Conservation (phyloP, 2,329 filamentous ascomycete species). For the Drechslerella dactyloides region DNA sequence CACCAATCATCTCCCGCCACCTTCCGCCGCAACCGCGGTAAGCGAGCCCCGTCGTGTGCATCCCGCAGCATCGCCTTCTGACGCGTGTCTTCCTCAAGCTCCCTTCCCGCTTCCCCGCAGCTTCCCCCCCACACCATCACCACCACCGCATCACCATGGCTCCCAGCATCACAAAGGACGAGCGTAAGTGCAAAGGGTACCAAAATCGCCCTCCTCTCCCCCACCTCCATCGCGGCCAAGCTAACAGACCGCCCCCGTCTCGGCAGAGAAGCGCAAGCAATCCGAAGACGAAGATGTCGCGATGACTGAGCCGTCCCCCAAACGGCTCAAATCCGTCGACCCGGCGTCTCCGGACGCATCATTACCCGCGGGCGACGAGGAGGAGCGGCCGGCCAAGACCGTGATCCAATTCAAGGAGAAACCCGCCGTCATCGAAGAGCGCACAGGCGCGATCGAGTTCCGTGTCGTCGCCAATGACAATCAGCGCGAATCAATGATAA, state of each 20-base stretch:
- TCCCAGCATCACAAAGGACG: conserved; percentile 42
- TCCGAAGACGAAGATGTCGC: conserved; percentile 46
- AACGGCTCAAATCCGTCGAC: conserved; percentile 47
- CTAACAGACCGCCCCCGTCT: background rate
- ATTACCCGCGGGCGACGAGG: conserved; percentile 36
- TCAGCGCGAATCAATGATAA: conserved; percentile 83
- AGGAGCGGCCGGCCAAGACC: conserved; percentile 35
- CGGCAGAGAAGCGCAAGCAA: conserved; percentile 37
- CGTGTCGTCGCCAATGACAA: conserved; percentile 97
- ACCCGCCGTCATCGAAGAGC: conserved; percentile 91
- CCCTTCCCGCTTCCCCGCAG: no score
- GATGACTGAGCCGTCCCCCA: conserved; percentile 48
- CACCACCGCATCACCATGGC: conserved; percentile 20
- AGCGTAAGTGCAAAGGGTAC: conserved; percentile 17
- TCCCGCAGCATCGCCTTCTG: no score
- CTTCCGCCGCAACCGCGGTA: no score
- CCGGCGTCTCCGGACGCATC: conserved; percentile 36
- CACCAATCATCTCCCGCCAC: no score
- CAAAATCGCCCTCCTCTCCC: background rate
- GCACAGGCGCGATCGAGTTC: conserved; percentile 93
- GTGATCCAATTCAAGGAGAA: conserved; percentile 57
- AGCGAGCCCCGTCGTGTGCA: no score
- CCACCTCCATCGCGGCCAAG: background rate
- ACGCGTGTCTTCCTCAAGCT: no score
- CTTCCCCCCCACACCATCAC: background rate